Evolutionary conservation across 108 stramenopile species (phyloP).

Genomic region (Nannochloropsis gaditana): DNA sequence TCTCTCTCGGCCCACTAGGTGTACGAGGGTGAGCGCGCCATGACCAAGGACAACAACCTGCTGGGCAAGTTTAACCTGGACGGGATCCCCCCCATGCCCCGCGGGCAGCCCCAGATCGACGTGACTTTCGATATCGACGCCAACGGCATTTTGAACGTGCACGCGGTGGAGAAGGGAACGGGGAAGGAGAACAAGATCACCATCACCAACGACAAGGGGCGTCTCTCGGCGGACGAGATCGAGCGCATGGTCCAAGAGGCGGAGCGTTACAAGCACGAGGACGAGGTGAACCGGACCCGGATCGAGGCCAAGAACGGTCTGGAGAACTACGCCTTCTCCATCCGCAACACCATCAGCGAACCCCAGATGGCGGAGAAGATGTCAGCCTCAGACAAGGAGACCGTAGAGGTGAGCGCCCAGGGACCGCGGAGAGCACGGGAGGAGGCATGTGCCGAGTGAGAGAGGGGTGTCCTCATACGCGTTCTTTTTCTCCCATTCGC

Average conservation of each 20-base stretch:
- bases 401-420: conserved; percentile 52
- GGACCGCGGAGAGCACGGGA: neutral
- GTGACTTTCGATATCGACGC: conserved; percentile 99
- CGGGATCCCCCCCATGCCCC: conserved; percentile 98
- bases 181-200: conserved; percentile 99
- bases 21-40: conserved; percentile 97
- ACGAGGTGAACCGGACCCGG: conserved; percentile 87
- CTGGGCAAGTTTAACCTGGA: conserved; percentile 98
- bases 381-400: conserved; percentile 69
- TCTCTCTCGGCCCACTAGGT: conserved; percentile 63
- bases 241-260: conserved; percentile 98
- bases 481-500: conserved; percentile 3
- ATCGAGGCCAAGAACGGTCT: conserved; percentile 91
- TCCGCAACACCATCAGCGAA: conserved; percentile 78
- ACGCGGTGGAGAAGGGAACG: conserved; percentile 95
- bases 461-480: neutral
- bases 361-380: conserved; percentile 74
- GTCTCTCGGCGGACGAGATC: conserved; percentile 95
- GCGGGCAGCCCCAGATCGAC: conserved; percentile 98
- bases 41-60: conserved; percentile 98
- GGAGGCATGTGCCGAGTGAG: conserved; percentile 18
- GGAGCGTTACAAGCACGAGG: conserved; percentile 85
- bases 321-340: conserved; percentile 93
- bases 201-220: conserved; percentile 99
- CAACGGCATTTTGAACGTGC: conserved; percentile 93